phyloP scores from a whole-genome alignment of 2,329 filamentous ascomycete genomes.

The Venturia pyrina region DNA sequence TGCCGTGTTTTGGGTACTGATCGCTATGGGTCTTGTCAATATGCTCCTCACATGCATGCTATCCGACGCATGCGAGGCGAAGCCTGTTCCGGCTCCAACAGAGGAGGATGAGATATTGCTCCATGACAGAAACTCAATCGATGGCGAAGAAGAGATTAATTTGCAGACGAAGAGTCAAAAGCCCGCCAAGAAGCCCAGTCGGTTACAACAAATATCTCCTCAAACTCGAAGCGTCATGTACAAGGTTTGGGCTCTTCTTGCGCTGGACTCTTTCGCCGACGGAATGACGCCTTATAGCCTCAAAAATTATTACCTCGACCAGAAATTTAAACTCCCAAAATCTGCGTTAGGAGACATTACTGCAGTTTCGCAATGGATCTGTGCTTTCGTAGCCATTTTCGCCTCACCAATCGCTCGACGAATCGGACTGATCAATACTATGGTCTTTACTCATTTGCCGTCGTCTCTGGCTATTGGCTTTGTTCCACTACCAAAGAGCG shows the following conservation, averaged over 20 bases:
- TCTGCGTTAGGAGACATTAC: constrained; percentile 45
- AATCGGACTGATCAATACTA: constrained; percentile 41
- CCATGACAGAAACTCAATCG: background rate
- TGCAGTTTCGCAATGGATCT: constrained; percentile 36
- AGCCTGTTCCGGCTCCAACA: background rate
- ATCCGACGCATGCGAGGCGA: constrained; percentile 5
- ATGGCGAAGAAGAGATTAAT: background rate
- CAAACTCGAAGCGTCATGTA: constrained; percentile 41
- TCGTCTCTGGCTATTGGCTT: constrained; percentile 32
- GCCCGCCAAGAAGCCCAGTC: background rate
- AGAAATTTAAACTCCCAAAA: constrained; percentile 44
- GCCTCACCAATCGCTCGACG: constrained; percentile 57
- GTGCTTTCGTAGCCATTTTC: constrained; percentile 34
- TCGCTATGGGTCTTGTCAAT: constrained; percentile 12
- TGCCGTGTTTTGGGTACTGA: constrained; percentile 13
- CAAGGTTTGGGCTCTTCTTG: constrained; percentile 57
- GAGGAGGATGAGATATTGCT: constrained; percentile 10
- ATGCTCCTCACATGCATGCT: constrained; percentile 3
- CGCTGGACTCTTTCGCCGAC: constrained; percentile 56
- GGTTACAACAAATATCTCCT: constrained; percentile 21
- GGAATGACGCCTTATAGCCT: constrained; percentile 49
- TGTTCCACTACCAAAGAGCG: constrained; percentile 8
- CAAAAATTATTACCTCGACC: constrained; percentile 48
- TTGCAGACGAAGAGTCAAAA: background rate
- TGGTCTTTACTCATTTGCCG: constrained; percentile 41